Evolutionary conservation across 257 asterid genomes (phyloP).

Genomic region (Solanum sejunctum): DNA sequence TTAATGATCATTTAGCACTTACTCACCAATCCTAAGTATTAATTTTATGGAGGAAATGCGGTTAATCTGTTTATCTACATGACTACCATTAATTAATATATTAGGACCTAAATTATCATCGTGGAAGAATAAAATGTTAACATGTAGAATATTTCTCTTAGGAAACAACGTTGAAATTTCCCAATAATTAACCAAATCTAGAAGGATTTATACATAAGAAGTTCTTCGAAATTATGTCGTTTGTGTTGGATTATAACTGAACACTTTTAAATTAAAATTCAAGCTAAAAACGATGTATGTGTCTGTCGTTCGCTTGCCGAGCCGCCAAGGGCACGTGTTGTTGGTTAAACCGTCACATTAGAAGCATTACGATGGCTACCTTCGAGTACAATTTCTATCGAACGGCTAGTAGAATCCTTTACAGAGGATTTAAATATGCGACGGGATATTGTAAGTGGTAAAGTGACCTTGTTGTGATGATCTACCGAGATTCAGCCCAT

Average conservation of each 20-base stretch:
- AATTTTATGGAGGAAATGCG: neutral
- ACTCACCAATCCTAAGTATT: neutral
- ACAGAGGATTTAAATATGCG: too few relatives aligned
- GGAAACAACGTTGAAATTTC: neutral
- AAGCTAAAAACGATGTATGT: too few relatives aligned
- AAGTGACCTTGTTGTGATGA: too few relatives aligned
- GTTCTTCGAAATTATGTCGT: neutral
- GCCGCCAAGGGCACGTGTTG: too few relatives aligned
- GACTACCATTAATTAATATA: neutral
- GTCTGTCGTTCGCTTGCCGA: accelerated
- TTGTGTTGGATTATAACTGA: too few relatives aligned
- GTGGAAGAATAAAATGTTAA: neutral
- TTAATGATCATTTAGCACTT: neutral
- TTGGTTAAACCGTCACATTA: too few relatives aligned
- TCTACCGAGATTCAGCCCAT: too few relatives aligned
- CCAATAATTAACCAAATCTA: neutral
- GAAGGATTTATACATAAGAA: neutral
- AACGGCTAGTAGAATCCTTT: too few relatives aligned
- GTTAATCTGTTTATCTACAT: neutral
- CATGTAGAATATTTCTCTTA: neutral
- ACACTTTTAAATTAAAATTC: too few relatives aligned
- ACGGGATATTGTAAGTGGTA: too few relatives aligned
- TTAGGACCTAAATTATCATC: neutral
- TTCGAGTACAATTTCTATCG: too few relatives aligned
- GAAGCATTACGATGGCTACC: too few relatives aligned